These are phyloP conservation scores for Pseudognaphalium luteoalbum DNA, from an alignment of 129 eudicot genomes.

Conservation along the genomic window DNA sequence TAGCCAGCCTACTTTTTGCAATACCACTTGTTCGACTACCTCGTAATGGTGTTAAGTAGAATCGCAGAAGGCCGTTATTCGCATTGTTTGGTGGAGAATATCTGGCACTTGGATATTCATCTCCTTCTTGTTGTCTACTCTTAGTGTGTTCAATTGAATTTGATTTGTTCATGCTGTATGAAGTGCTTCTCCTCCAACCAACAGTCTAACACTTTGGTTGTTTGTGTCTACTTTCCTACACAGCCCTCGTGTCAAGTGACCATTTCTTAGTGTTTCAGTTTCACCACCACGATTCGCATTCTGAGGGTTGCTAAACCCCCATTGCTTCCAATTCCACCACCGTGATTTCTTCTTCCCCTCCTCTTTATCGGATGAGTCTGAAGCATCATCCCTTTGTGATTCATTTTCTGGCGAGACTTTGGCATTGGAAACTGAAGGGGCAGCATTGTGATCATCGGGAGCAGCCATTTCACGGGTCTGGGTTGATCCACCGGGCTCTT, in stretches of 20 bases:
- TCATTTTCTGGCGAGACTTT: slow-evolving; percentile 54
- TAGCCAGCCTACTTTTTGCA: slow-evolving; percentile 18
- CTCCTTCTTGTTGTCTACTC: too few species aligned
- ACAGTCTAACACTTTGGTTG: slow-evolving; percentile 65
- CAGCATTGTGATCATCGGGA: slow-evolving; percentile 46
- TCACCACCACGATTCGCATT: slow-evolving; percentile 34
- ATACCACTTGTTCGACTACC: slow-evolving; percentile 15
- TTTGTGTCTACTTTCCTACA: slow-evolving; percentile 45
- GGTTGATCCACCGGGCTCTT: slow-evolving; percentile 57
- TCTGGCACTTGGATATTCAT: slow-evolving; percentile 9
- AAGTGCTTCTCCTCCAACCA: slow-evolving; percentile 51
- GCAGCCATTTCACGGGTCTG: slow-evolving; percentile 74
- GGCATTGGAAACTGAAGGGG: slow-evolving; percentile 33
- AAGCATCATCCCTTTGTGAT: slow-evolving; percentile 42
- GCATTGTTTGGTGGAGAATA: not conserved
- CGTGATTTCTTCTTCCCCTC: slow-evolving; percentile 43
- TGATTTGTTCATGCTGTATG: slow-evolving; percentile 35
- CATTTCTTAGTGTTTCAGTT: too few species aligned
- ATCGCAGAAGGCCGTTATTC: not conserved
- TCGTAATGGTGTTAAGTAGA: slow-evolving; percentile 10
- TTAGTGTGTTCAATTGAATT: slow-evolving; percentile 28
- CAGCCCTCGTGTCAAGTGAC: slow-evolving; percentile 4
- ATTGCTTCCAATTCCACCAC: slow-evolving; percentile 68
- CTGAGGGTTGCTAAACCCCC: slow-evolving; percentile 58
- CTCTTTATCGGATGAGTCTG: slow-evolving; percentile 52